Evolutionary conservation across 352 stramenopile species (phyloP).

Genomic region (Phytophthora pinifolia): DNA sequence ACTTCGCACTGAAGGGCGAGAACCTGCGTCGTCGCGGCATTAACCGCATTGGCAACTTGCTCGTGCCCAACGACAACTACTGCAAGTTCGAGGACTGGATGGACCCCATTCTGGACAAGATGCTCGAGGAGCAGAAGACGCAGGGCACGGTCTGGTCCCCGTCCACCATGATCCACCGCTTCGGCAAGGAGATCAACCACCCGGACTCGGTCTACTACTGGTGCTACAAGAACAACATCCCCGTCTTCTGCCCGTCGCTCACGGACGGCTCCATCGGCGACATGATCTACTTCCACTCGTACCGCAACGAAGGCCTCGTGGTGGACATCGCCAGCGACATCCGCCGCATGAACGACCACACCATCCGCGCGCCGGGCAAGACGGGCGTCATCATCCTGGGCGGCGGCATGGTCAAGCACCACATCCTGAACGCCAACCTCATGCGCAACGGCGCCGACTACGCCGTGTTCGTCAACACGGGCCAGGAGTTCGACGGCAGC

Average conservation of each 20-base stretch:
- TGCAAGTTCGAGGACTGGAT: conserved; percentile 98
- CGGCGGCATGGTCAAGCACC: conserved; percentile 98
- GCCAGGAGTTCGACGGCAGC: conserved; percentile 97
- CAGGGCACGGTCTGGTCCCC: conserved; percentile 94
- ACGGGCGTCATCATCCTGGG: conserved; percentile 99
- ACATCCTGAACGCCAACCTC: conserved; percentile 99
- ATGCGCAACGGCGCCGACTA: conserved; percentile 99
- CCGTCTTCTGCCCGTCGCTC: conserved; percentile 98
- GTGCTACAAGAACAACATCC: conserved; percentile 99
- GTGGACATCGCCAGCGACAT: conserved; percentile 98
- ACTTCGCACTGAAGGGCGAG: conserved; percentile 95
- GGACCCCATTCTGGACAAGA: conserved; percentile 95
- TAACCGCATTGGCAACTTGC: conserved; percentile 99
- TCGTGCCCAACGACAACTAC: conserved; percentile 99
- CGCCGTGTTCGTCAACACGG: conserved; percentile 99
- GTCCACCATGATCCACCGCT: conserved; percentile 95
- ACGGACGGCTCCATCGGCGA: conserved; percentile 99
- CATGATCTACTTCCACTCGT: conserved; percentile 99
- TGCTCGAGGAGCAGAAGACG: conserved; percentile 98
- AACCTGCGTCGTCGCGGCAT: conserved; percentile 95
- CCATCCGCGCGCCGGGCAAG: conserved; percentile 91
- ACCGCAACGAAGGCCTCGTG: conserved; percentile 97
- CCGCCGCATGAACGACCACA: conserved; percentile 97
- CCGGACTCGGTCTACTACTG: conserved; percentile 99
- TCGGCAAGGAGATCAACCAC: conserved; percentile 98